Conservation (phyloP, 495 filamentous ascomycete genomes). For the Aspergillus haitiensis region DNA sequence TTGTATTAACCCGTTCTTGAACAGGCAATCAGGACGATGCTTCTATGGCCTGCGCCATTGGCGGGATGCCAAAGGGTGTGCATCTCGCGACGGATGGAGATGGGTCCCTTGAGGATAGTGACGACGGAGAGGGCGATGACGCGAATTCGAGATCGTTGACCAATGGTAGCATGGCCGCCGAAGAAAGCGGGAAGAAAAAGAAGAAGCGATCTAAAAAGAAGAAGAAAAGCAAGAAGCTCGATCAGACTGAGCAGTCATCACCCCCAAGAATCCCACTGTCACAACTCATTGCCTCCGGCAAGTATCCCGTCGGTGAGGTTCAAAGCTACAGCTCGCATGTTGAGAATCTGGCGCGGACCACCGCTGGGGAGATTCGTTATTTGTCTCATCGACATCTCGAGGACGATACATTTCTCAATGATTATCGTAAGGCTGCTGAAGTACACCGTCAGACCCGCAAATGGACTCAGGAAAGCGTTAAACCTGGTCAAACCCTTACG, state of each 20-base stretch:
- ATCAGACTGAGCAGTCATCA: slow-evolving; percentile 46
- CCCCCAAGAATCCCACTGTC: slow-evolving; percentile 56
- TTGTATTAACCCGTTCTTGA: background rate
- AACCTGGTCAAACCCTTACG: slow-evolving; percentile 57
- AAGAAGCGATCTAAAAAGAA: slow-evolving; percentile 47
- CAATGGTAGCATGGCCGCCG: background rate
- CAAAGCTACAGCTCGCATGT: slow-evolving; percentile 44
- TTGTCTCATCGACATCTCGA: slow-evolving; percentile 45
- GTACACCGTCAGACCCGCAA: slow-evolving; percentile 61
- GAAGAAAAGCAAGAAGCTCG: slow-evolving; percentile 53
- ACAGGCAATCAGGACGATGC: slow-evolving; percentile 23
- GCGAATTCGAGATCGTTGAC: slow-evolving; percentile 46
- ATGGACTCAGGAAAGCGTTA: slow-evolving; percentile 56
- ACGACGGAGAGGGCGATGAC: slow-evolving; percentile 50
- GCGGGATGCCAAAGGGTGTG: slow-evolving; percentile 38
- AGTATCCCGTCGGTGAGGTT: slow-evolving; percentile 56
- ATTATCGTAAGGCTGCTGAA: slow-evolving; percentile 63
- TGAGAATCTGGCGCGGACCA: slow-evolving; percentile 58
- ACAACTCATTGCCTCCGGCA: slow-evolving; percentile 49
- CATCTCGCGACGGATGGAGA: slow-evolving; percentile 45
- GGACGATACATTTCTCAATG: slow-evolving; percentile 56
- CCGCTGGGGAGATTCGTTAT: slow-evolving; percentile 59
- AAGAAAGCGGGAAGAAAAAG: slow-evolving; percentile 46
- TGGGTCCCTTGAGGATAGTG: slow-evolving; percentile 39
- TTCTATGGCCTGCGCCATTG: slow-evolving; percentile 43